phyloP scores from a whole-genome alignment of 2,329 filamentous ascomycete genomes.

The Cladophialophora chaetospira region DNA sequence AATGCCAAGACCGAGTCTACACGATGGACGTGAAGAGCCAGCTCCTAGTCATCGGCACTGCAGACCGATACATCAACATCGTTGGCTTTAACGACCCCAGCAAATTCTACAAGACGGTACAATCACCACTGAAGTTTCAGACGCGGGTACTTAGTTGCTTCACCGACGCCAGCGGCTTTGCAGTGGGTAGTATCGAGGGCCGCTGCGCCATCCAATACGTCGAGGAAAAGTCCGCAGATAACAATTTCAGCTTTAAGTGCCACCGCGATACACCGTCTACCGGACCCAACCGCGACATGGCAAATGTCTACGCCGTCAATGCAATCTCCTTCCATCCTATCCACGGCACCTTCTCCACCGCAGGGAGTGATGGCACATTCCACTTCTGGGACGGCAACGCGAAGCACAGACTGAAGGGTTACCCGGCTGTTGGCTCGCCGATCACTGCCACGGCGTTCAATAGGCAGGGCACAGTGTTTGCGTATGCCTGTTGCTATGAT shows the following conservation, averaged over 20 bases:
- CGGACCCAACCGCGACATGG: constrained; percentile 61
- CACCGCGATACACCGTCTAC: constrained; percentile 74
- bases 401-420: constrained; percentile 87
- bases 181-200: constrained; percentile 94
- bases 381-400: constrained; percentile 78
- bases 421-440: constrained; percentile 77
- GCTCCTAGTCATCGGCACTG: constrained; percentile 86
- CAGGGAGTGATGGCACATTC: constrained; percentile 92
- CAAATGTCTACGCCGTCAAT: constrained; percentile 93
- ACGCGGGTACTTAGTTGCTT: constrained; percentile 95
- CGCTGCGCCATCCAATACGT: constrained; percentile 98
- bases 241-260: constrained; percentile 99
- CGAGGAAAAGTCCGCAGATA: constrained; percentile 87
- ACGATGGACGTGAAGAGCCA: constrained; percentile 88
- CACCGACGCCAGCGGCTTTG: constrained; percentile 85
- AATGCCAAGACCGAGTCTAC: constrained; percentile 64
- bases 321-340: constrained; percentile 96
- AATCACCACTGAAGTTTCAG: constrained; percentile 98
- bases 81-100: constrained; percentile 85
- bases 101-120: constrained; percentile 93
- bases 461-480: constrained; percentile 78
- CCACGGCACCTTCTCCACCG: constrained; percentile 97
- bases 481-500: constrained; percentile 91
- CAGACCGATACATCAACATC: constrained; percentile 94
- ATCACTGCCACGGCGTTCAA: constrained; percentile 95